Percentiles rank a stretch among this genome's conserved stretches.
phyloP scores from a whole-genome alignment of 345 rosid species.

The Dovyalis caffra region DNA sequence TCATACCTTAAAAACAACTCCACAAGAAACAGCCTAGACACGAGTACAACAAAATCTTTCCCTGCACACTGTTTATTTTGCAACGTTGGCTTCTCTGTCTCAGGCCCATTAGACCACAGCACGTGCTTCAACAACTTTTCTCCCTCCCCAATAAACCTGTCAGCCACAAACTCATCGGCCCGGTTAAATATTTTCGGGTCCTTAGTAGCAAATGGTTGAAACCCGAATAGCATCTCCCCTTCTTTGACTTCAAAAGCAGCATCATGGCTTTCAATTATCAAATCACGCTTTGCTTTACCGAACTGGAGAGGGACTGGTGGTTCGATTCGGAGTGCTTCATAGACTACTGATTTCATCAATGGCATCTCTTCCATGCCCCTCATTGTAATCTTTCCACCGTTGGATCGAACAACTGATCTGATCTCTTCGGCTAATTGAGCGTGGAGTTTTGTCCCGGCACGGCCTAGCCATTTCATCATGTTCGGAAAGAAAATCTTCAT shows the following conservation, averaged over 20 bases:
- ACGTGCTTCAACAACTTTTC: conserved; percentile 62
- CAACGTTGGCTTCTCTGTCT: conserved; percentile 59
- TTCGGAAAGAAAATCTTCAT: conserved; percentile 65
- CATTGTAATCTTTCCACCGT: conserved; percentile 73
- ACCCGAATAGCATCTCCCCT: conserved; percentile 85
- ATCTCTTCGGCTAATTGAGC: conserved; percentile 65
- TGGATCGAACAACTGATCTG: conserved; percentile 54
- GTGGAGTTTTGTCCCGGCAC: conserved; percentile 63
- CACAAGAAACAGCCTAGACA: conserved; percentile 61
- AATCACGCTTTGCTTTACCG: conserved; percentile 65
- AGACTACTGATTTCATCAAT: conserved; percentile 72
- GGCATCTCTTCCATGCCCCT: conserved; percentile 72
- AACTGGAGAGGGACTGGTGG: conserved; percentile 81
- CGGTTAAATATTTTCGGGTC: conserved; percentile 73
- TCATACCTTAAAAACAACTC: conserved; percentile 84
- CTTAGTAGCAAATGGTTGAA: conserved; percentile 76
- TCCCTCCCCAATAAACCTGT: conserved; percentile 73
- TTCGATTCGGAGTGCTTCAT: conserved; percentile 76
- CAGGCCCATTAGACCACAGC: conserved; percentile 94
- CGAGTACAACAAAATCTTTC: conserved; percentile 77
- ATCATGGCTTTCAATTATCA: conserved; percentile 77
- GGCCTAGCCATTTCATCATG: conserved; percentile 66
- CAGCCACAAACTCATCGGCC: conserved; percentile 75
- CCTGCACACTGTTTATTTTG: conserved; percentile 86
- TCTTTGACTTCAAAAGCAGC: conserved; percentile 64